Conservation (phyloP, 2,329 filamentous ascomycete genomes). For the Claviceps monticola region DNA sequence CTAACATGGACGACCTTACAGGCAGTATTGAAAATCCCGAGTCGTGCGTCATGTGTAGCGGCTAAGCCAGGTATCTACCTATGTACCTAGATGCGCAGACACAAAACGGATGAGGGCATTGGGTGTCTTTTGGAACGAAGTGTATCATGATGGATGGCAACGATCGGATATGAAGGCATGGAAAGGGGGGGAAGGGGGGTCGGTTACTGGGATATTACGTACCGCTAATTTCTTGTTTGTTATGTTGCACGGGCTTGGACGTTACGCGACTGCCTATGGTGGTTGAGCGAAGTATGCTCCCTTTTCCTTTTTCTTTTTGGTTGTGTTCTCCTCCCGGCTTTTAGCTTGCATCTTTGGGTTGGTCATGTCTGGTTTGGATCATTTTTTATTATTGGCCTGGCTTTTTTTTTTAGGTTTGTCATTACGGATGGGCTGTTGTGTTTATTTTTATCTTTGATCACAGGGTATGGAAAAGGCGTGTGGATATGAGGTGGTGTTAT, state of each 20-base stretch:
- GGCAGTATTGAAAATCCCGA: slow-evolving; percentile 96
- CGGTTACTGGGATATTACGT: neutral
- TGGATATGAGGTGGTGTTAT: neutral
- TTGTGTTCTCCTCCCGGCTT: too few relatives aligned
- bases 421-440: neutral
- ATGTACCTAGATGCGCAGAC: slow-evolving; percentile 7
- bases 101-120: neutral
- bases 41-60: slow-evolving; percentile 92
- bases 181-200: neutral
- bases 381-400: neutral
- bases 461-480: neutral
- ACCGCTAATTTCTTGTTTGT: slow-evolving; percentile 10
- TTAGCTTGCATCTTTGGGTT: neutral
- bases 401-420: neutral
- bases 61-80: slow-evolving; percentile 35
- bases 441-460: neutral
- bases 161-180: slow-evolving; percentile 13
- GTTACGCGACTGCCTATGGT: neutral
- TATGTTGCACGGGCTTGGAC: slow-evolving; percentile 1
- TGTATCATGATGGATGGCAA: slow-evolving; percentile 19
- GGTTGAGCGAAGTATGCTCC: slow-evolving; percentile 1
- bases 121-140: neutral
- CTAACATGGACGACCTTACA: slow-evolving; percentile 18
- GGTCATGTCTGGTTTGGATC: neutral
- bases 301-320: neutral